Base-by-base conservation (phyloP, 768 basidiomycete species). In the Filobasidium floriforme region DNA sequence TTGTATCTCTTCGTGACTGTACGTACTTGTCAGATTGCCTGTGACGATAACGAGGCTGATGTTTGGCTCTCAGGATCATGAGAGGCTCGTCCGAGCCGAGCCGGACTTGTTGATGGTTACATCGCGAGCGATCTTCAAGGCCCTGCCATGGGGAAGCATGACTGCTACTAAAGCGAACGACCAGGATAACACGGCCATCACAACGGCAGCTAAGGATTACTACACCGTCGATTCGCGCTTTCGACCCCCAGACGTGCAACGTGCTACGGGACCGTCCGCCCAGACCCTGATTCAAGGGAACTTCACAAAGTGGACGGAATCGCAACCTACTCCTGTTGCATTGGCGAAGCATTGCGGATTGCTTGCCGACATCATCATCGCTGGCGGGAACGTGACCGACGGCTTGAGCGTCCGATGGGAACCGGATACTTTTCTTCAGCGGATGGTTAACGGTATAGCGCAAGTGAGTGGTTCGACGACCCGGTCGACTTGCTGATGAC, bases 1-100 rank as follows among this genome's bases (percentile, higher is more conserved):
- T 87, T 93, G 66, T 81, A 85, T 1, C 24, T 57, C 22, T 15
- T 57, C 5, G 22, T n/a, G 49, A 41, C 41, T 63, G 22, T 19
- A 15, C 6, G 29, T 37, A 37, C 12, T 11, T 40, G 10, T 51
- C 28, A 7, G 5, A 49, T 18, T 22, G 22, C 2, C 46, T 12
- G 4, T 14, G 15, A 49, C 2, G 18, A 5, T 14, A 5, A 3
- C 18, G 14, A 5, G 22, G 46, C 46, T 49, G 3, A 49, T 14
- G 5, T 49, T 22, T 14, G 46, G 15, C 22, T 49, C 6, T 5
- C 46, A 49, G 46, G 22, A 49, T 5, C 22, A 49, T 12, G 22
- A 49, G 22, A 49, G 46, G 18, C 22, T 49, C 15, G 46, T 49
- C 2, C 3, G 14, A 49, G 46, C 22, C 3, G 18, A 49, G 46